phyloP scores from a whole-genome alignment of 768 basidiomycete species.

The Gymnopilus junonius region DNA sequence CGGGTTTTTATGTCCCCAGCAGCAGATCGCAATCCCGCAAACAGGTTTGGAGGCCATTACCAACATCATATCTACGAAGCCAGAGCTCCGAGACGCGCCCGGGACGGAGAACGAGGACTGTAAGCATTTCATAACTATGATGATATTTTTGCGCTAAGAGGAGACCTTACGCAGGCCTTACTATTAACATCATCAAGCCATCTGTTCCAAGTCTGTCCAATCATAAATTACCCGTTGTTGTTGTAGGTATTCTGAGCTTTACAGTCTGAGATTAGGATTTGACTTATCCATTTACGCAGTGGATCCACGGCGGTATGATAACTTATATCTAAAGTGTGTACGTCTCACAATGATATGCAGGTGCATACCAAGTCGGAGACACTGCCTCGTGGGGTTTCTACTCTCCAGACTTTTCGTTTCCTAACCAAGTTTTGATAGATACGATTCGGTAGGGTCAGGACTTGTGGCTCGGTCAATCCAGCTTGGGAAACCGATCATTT shows the following conservation, averaged over 20 bases:
- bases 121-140: conserved; percentile 23
- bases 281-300: conserved; percentile 29
- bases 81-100: conserved; percentile 30
- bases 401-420: background rate
- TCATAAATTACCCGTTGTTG: conserved; percentile 54
- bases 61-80: conserved; percentile 33
- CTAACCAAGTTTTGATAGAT: conserved; percentile 25
- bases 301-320: conserved; percentile 49
- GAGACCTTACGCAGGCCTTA: conserved; percentile 43
- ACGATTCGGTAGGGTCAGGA: conserved; percentile 36
- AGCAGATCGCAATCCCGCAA: conserved; percentile 36
- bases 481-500: conserved; percentile 47
- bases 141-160: background rate
- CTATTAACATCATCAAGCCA: conserved; percentile 54
- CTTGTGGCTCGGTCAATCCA: conserved; percentile 49
- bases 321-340: background rate
- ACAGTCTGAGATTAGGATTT: background rate
- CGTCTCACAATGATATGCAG: conserved; percentile 11
- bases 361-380: conserved; percentile 46
- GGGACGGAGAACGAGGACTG: conserved; percentile 48
- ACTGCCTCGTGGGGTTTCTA: conserved; percentile 29
- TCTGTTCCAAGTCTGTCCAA: conserved; percentile 32
- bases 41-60: conserved; percentile 32
- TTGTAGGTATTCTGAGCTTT: conserved; percentile 36
- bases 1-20: conserved; percentile 54